Percentiles rank a stretch among this genome's conserved stretches.
Evolutionary conservation across 1,284 basidiomycete species (phyloP).

Genomic region (Anthracocystis setariae): DNA sequence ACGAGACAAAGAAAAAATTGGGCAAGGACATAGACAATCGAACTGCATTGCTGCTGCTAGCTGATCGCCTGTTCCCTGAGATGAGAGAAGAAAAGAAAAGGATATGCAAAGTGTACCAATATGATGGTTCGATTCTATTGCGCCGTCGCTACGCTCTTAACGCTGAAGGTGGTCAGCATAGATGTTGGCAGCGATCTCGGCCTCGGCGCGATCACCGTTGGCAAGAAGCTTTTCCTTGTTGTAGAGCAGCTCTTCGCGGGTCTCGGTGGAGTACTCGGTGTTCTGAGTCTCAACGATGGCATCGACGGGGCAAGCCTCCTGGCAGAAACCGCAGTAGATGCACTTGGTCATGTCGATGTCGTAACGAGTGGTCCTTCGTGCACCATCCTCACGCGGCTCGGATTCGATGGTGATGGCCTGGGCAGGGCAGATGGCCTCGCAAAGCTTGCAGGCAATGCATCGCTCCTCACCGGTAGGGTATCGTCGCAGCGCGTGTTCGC

Average conservation of each 20-base stretch:
- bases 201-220: conserved; percentile 94
- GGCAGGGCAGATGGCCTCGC: conserved; percentile 98
- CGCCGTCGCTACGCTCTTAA: conserved; percentile 23
- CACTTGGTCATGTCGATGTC: conserved; percentile 87
- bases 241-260: conserved; percentile 96
- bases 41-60: conserved; percentile 11
- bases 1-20: neutral
- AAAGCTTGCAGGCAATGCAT: conserved; percentile 97
- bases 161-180: conserved; percentile 64
- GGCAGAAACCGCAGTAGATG: conserved; percentile 68
- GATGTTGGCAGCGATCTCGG: conserved; percentile 73
- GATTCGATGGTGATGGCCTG: conserved; percentile 99
- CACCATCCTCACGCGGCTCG: conserved; percentile 93
- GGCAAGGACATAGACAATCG: neutral
- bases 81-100: neutral
- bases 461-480: conserved; percentile 99
- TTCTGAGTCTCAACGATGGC: conserved; percentile 91
- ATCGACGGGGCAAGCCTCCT: conserved; percentile 97
- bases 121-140: neutral
- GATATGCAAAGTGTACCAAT: conserved; percentile 5
- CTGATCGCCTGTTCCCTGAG: neutral
- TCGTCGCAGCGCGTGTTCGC: conserved; percentile 96
- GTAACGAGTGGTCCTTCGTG: conserved; percentile 95
- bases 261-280: conserved; percentile 86
- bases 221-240: conserved; percentile 93